Evolutionary conservation across 2,329 filamentous ascomycete species (phyloP).

Genomic region (Fusarium sororula): DNA sequence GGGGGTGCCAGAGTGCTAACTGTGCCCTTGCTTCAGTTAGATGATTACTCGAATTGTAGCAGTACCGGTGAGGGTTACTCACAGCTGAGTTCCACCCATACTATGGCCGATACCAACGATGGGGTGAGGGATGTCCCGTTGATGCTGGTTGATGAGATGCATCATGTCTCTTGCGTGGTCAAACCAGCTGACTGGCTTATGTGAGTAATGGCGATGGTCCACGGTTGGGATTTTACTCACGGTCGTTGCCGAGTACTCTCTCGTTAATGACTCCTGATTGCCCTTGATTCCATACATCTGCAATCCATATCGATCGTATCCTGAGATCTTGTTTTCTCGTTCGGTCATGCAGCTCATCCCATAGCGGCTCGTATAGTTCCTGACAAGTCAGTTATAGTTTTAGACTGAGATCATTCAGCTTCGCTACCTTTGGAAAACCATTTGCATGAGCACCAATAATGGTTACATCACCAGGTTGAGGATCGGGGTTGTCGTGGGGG

Average conservation of each 20-base stretch:
- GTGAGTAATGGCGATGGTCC: rapidly evolving
- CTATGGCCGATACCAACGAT: neutral
- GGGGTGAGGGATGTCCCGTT: neutral
- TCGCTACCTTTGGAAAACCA: neutral
- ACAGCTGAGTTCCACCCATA: constrained; percentile 1
- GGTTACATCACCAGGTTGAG: neutral
- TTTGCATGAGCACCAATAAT: neutral
- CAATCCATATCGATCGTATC: neutral
- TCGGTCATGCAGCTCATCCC: neutral
- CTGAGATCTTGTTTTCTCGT: neutral
- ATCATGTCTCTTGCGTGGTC: neutral
- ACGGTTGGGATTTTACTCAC: rapidly evolving
- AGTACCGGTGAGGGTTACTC: rapidly evolving
- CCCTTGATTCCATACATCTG: neutral
- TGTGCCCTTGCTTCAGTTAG: neutral
- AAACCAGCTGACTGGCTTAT: neutral
- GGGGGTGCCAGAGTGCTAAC: neutral
- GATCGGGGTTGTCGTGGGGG: neutral
- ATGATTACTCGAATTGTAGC: rapidly evolving
- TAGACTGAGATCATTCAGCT: rapidly evolving
- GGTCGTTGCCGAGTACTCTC: neutral
- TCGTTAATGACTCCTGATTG: neutral
- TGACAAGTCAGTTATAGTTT: neutral
- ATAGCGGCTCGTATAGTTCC: neutral
- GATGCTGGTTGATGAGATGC: neutral